Percentiles rank a stretch among this genome's conserved stretches.
Conservation (phyloP, 1,284 basidiomycete genomes). For the Cryptococcus wingfieldii region DNA sequence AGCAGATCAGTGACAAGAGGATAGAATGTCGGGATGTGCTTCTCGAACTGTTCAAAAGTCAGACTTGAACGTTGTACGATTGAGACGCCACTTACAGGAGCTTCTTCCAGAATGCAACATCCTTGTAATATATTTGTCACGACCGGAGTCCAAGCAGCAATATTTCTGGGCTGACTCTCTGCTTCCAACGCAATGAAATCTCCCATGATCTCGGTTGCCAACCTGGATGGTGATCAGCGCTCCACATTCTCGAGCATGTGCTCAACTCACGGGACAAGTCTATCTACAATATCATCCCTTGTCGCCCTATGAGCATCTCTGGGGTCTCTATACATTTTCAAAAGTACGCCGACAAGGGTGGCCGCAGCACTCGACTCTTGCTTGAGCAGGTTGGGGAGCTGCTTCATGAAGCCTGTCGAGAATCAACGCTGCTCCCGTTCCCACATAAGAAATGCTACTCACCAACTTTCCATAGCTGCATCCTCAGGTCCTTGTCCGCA, state of each 20-base stretch:
- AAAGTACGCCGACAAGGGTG: slow-evolving; percentile 85
- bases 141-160: slow-evolving; percentile 96
- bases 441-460: slow-evolving; percentile 45
- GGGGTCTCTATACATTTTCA: slow-evolving; percentile 92
- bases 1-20: slow-evolving; percentile 77
- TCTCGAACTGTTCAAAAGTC: slow-evolving; percentile 60
- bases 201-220: slow-evolving; percentile 83
- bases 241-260: neutral
- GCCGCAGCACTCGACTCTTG: slow-evolving; percentile 97
- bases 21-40: slow-evolving; percentile 80
- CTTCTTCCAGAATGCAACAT: slow-evolving; percentile 81
- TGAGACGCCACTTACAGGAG: slow-evolving; percentile 61
- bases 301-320: slow-evolving; percentile 77
- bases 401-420: slow-evolving; percentile 92
- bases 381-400: slow-evolving; percentile 94
- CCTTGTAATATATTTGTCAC: slow-evolving; percentile 89
- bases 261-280: slow-evolving; percentile 76
- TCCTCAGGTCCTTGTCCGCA: slow-evolving; percentile 94
- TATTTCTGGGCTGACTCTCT: slow-evolving; percentile 92
- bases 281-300: slow-evolving; percentile 76
- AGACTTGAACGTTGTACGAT: neutral
- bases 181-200: slow-evolving; percentile 86
- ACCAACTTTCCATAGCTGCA: slow-evolving; percentile 99
- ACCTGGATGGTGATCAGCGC: slow-evolving; percentile 51
- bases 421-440: neutral